phyloP scores from a whole-genome alignment of 2,329 filamentous ascomycete species.

The Paraconiothyrium brasiliense region DNA sequence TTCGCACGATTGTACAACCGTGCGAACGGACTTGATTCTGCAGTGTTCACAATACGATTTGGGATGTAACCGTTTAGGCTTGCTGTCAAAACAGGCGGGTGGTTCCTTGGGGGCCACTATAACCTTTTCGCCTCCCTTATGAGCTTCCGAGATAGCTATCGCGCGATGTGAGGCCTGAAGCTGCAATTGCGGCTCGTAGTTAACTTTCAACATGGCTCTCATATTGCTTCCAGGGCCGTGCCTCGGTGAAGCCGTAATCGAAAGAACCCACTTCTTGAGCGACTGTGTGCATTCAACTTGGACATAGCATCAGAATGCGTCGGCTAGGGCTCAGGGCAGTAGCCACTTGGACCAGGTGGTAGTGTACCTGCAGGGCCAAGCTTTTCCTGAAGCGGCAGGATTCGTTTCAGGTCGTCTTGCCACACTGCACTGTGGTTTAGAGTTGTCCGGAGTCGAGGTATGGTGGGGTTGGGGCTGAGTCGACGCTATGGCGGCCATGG shows the following conservation, averaged over 20 bases:
- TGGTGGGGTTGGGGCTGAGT: conserved; percentile 15
- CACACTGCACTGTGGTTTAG: conserved; percentile 17
- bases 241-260: background rate
- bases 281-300: background rate
- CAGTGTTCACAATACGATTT: background rate
- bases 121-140: conserved; percentile 7
- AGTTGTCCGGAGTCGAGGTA: conserved; percentile 13
- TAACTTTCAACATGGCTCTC: background rate
- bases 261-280: conserved; percentile 5
- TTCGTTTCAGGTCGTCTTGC: conserved; percentile 12
- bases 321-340: conserved; percentile 6
- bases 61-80: conserved; percentile 5
- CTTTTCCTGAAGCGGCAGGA: conserved; percentile 12
- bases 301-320: conserved; percentile 5
- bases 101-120: background rate
- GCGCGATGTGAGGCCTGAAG: conserved; percentile 1
- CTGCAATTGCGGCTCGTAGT: background rate
- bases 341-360: conserved; percentile 14
- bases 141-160: conserved; percentile 11
- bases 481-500: conserved; percentile 11
- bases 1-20: conserved; percentile 4
- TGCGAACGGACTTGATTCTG: conserved; percentile 11
- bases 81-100: conserved; percentile 3
- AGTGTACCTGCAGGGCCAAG: conserved; percentile 17
- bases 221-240: background rate